phyloP scores from a whole-genome alignment of 2,329 filamentous ascomycete species.

The Alternaria sp. region DNA sequence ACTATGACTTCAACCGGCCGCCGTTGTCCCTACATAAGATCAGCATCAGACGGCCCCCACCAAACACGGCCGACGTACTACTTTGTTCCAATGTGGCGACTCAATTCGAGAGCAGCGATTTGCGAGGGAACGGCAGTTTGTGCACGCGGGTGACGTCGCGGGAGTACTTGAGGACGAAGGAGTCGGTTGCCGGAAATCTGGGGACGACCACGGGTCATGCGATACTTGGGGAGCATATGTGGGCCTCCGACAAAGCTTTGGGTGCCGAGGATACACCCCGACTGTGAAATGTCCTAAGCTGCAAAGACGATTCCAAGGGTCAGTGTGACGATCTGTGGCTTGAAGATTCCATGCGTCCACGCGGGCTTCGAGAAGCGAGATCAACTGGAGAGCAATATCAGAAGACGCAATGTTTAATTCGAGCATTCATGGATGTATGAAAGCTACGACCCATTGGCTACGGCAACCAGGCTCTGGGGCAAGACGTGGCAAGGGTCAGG shows the following conservation, averaged over 20 bases:
- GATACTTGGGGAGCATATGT: conserved; percentile 46
- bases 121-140: background rate
- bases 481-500: conserved; percentile 16
- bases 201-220: conserved; percentile 40
- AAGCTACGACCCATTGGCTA: conserved; percentile 30
- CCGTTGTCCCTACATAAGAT: conserved; percentile 11
- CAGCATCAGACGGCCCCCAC: conserved; percentile 3
- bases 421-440: conserved; percentile 23
- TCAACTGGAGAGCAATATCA: conserved; percentile 41
- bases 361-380: conserved; percentile 49
- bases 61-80: conserved; percentile 10
- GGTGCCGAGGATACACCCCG: conserved; percentile 40
- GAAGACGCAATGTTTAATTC: conserved; percentile 41
- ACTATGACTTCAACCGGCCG: conserved; percentile 3
- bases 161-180: conserved; percentile 17
- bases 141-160: conserved; percentile 4
- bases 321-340: conserved; percentile 45
- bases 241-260: conserved; percentile 42
- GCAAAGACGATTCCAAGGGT: conserved; percentile 25
- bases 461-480: conserved; percentile 23
- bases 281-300: conserved; percentile 35
- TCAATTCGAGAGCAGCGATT: background rate
- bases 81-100: conserved; percentile 2
- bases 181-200: conserved; percentile 34
- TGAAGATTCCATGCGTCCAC: conserved; percentile 47